phyloP scores from a whole-genome alignment of 78 protist species.

The Paratrimastix pyriformis region DNA sequence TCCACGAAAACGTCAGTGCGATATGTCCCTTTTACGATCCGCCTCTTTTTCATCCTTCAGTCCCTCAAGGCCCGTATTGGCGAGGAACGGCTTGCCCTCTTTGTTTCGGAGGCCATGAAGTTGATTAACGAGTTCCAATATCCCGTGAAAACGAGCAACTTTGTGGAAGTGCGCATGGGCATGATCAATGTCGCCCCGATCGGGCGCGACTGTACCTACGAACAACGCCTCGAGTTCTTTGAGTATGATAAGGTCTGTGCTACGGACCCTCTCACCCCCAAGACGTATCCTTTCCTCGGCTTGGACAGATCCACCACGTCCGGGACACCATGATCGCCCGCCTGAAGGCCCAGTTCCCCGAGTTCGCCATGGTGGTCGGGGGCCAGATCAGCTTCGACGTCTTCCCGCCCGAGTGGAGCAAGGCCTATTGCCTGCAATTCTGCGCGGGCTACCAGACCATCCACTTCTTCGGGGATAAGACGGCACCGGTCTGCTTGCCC shows the following conservation, averaged over 20 bases:
- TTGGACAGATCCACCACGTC: not conserved
- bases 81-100: conserved; percentile 54
- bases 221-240: conserved; percentile 83
- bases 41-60: not conserved
- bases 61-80: conserved; percentile 50
- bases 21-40: not conserved
- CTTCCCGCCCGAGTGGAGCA: conserved; percentile 79
- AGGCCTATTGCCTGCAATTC: conserved; percentile 70
- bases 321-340: not conserved
- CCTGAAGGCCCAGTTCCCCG: conserved; percentile 48
- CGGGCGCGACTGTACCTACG: conserved; percentile 92
- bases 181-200: conserved; percentile 97
- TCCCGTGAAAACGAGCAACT: conserved; percentile 88
- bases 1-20: conserved; percentile 22
- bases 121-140: conserved; percentile 67
- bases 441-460: conserved; percentile 57
- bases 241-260: conserved; percentile 57
- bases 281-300: not conserved
- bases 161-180: conserved; percentile 92
- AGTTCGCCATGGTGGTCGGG: conserved; percentile 80
- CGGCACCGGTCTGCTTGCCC: conserved; percentile 29
- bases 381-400: conserved; percentile 95
- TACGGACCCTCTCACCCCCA: too few relatives aligned
- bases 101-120: conserved; percentile 61
- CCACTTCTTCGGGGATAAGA: conserved; percentile 98